These are phyloP conservation scores for Apiospora koreana DNA, from an alignment of 2,329 filamentous ascomycete species.

Conservation along the genomic window DNA sequence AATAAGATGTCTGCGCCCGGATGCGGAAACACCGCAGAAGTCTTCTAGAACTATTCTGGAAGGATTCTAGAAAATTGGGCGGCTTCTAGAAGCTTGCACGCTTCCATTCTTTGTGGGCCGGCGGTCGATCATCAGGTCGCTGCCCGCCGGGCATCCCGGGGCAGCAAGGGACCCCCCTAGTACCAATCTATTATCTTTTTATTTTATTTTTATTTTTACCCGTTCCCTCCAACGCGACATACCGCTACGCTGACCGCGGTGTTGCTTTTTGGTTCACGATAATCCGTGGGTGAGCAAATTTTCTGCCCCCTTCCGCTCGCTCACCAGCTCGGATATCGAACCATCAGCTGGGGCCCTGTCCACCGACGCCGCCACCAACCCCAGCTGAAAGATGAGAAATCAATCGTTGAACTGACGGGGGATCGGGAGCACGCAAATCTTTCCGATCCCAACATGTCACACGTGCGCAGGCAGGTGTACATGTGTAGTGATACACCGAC, in stretches of 20 bases:
- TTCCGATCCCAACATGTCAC: neutral
- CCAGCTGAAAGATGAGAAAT: neutral
- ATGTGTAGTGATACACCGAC: neutral
- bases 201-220: neutral
- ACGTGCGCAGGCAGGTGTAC: neutral
- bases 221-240: neutral
- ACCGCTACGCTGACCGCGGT: neutral
- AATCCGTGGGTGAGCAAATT: neutral
- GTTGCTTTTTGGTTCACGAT: neutral
- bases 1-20: neutral
- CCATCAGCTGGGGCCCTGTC: neutral
- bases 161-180: neutral
- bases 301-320: neutral
- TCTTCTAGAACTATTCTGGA: conserved; percentile 5
- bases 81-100: neutral
- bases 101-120: neutral
- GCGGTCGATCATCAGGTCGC: neutral
- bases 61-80: neutral
- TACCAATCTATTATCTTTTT: neutral
- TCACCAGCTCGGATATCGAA: neutral
- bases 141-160: neutral
- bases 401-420: neutral
- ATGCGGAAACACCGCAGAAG: neutral
- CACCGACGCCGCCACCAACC: neutral
- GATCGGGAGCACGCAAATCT: neutral